Base-by-base conservation (phyloP, 179 eudicot genomes). In the Spinacia oleracea region DNA sequence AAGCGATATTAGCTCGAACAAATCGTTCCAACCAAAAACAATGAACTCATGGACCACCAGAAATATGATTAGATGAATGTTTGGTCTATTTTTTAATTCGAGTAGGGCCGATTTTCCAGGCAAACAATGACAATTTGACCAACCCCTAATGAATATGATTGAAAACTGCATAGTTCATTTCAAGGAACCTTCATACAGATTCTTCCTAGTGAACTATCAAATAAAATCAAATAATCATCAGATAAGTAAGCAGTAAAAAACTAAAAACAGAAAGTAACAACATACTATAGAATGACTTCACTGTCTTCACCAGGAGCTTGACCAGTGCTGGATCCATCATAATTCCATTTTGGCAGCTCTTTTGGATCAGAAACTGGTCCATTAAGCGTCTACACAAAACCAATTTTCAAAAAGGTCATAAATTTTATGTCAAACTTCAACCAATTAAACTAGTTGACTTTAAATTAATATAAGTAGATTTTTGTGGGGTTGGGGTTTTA, bases 251-350 rank as follows among this genome's bases (percentile, higher is more conserved):
- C 4, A n/a, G n/a, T n/a, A 51, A 3, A 7, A 23, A 79, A 38
- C 5, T 48, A 48, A 48, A 48, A 32, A 53, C n/a, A 67, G n/a
- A 34, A 59, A 55, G 32, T 23, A 64, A 63, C 89, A 64, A 63
- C 89, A 72, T 84, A 89, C 92, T 88, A 84, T 68, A 89, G 78
- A 72, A 89, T 89, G 67, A 89, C 92, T 88, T 89, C 92, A 83
- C 90, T 86, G 83, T 89, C 92, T 72, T 86, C 74, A 14, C 91
- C 91, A 40, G 85, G 83, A 56, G 90, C 91, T 76, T 88, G 91
- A 45, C 82, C 85, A 38, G 91, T 89, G 85, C 91, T 89, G 1
- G 90, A 88, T 46, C 90, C 90, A 76, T 87, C 90, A 68, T 85
- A 85, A 77, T 89, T 89, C 91, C 91, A 89, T 76, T 87, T 85